Base-by-base conservation (phyloP, 2,329 filamentous ascomycete genomes). In the Claviceps cyperi region DNA sequence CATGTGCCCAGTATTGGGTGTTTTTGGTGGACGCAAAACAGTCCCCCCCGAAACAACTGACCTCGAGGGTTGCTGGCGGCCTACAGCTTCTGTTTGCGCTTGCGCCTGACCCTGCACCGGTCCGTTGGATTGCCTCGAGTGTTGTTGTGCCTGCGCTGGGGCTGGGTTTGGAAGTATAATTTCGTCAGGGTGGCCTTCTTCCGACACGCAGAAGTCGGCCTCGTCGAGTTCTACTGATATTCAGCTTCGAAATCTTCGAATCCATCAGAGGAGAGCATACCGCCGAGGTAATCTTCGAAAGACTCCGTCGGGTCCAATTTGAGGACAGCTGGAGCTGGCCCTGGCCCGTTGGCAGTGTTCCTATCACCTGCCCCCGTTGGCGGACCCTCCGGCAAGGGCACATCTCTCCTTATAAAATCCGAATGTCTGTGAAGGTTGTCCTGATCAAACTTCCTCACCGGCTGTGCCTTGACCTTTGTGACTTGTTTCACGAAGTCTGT, bases 401-500 rank as follows among this genome's bases (percentile, higher is more conserved):
- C 62, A 52, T 81, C 76, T 60, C 76, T 80, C 63, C 83, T 84
- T 22, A 74, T 76, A 62, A 77, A 94, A 61, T 90, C 86, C 1
- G 79, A 69, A 65, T 95, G 90, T 39, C 91, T 79, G 66, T 96
- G 83, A 38, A 97, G 73, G 40, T 83, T 83, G n/a, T 77, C 75
- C 54, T 85, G 80, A 57, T 91, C 81, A 69, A 89, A 95, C 64
- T 78, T 88, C 32, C 80, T 77, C 46, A 66, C 62, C 4, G 87
- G 85, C 51, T 77, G 75, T 15, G 82, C 78, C 72, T 94, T 97
- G 60, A 98, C 74, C 68, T 88, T 94, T 48, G 83, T 85, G n/a
- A 97, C 86, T 64, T 88, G 90, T 48, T 81, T 76, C 51, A 98
- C 73, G 63, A 95, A 98, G 53, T 91, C 83, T 66, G 96, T 94